These are phyloP conservation scores for Lasiosphaeria ovina DNA, from an alignment of 495 filamentous ascomycete species.

Conservation along the genomic window DNA sequence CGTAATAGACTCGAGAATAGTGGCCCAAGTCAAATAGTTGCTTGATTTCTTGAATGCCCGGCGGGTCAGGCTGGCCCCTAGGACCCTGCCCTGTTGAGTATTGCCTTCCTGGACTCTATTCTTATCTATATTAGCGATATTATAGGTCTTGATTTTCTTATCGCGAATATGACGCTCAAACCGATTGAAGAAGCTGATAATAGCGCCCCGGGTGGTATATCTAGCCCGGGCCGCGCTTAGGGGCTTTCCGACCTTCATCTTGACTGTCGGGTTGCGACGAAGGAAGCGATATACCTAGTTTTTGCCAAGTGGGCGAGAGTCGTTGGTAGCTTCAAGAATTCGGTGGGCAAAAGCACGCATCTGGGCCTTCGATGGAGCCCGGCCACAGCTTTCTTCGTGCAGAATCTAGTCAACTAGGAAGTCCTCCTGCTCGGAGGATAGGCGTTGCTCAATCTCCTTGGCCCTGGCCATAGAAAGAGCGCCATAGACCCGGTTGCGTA, in stretches of 20 bases:
- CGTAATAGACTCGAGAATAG: background rate
- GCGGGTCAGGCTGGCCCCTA: background rate
- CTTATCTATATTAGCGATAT: background rate
- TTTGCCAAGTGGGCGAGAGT: too few species aligned
- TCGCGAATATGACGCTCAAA: background rate
- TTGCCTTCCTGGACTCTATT: background rate
- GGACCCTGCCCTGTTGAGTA: background rate
- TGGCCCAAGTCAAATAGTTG: background rate
- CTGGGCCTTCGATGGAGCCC: background rate
- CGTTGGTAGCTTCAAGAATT: background rate
- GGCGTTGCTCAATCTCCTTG: background rate
- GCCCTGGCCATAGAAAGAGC: background rate
- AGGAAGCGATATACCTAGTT: background rate
- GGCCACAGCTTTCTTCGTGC: background rate
- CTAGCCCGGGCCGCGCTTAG: background rate
- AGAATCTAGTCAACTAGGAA: background rate
- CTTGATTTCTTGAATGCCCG: background rate
- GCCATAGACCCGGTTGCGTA: background rate
- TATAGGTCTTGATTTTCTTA: background rate
- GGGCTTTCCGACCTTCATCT: background rate
- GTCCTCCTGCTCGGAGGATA: background rate
- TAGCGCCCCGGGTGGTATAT: background rate
- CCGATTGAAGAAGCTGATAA: background rate
- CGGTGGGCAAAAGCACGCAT: background rate
- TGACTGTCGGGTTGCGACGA: background rate